Evolutionary conservation across 2,329 filamentous ascomycete species (phyloP).

Genomic region (Myriosclerotinia curreyana): DNA sequence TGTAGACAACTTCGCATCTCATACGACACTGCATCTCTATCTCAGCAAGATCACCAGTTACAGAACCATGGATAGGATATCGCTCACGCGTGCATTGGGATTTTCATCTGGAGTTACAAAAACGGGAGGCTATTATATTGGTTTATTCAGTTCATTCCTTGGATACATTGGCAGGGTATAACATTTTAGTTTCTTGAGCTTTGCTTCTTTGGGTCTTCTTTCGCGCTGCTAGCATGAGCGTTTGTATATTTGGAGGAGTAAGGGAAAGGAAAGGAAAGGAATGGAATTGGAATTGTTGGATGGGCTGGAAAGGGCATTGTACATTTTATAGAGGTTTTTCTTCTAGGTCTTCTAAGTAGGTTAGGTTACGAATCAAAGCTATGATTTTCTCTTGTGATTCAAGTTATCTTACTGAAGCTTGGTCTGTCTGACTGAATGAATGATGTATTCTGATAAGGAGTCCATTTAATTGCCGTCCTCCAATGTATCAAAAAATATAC

Average conservation of each 20-base stretch:
- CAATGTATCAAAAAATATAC: neutral
- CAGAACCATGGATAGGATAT: constrained; percentile 1
- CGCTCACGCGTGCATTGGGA: constrained; percentile 10
- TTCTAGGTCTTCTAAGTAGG: neutral
- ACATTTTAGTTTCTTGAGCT: constrained; percentile 5
- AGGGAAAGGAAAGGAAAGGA: neutral
- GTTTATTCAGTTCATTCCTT: constrained; percentile 7
- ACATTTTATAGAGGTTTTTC: constrained; percentile 6
- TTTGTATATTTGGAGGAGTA: constrained; percentile 7
- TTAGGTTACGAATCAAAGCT: constrained; percentile 11
- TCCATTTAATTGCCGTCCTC: too few species aligned
- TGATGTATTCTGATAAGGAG: neutral
- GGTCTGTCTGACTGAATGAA: neutral
- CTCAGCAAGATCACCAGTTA: neutral
- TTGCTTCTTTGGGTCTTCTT: constrained; percentile 14
- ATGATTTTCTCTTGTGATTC: neutral
- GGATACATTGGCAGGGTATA: neutral
- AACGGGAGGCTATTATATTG: constrained; percentile 14
- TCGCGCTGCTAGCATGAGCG: constrained; percentile 15
- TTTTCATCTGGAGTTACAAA: constrained; percentile 18
- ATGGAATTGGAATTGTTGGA: neutral
- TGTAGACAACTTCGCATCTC: neutral
- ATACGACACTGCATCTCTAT: neutral
- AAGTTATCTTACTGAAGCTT: neutral
- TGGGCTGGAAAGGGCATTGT: neutral